Evolutionary conservation across 2,329 filamentous ascomycete genomes (phyloP), one percentile per base, ranked within the genome.

Genomic region (Penicillium decumbens): DNA sequence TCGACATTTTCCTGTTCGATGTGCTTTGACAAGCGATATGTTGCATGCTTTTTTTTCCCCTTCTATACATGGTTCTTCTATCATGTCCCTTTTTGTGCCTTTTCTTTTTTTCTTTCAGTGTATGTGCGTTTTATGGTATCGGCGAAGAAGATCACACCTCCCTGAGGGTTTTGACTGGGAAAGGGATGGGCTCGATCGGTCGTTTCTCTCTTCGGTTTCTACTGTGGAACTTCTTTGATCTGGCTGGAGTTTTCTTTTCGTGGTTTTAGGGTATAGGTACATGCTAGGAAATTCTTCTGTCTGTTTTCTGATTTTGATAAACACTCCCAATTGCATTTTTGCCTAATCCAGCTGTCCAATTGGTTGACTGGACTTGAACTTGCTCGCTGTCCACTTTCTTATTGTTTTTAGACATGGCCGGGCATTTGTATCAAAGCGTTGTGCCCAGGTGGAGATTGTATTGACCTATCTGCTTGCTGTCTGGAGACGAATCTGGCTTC

Each of bases 221-320:
- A 39, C 51, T 24, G 43, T 33, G 37, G 46, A 51, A 49, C 45
- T 50, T 45, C 50, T 44, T 51, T 50, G 52, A 49, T 50, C 55
- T 54, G 45, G 51, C 59, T 58, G 61, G 54, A 50, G 57, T 55
- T 54, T 10, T 50, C 32, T 39, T 38, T 30, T 38, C 40, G 41
- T 30, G 12, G 8, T 5, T 28, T 37, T 43, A 38, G 33, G 49
- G 39, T 8, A 15, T 44, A 23, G 20, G 20, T 23, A 42, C 28
- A 37, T 12, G 15, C 18, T 23, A 37, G 18, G 15, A 30, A 15
- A 32, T 27, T 23, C 24, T 41, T 35, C n/a, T 35, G 13, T 27
- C 8, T 27, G 28, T 15, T 32, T 9, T 46, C 1, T 30, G 28
- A 7, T 20, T 20, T 28, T 29, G 18, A n/a, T 35, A 33, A 25